Conservation (phyloP, 2,329 filamentous ascomycete species). For the Truncatella angustata region DNA sequence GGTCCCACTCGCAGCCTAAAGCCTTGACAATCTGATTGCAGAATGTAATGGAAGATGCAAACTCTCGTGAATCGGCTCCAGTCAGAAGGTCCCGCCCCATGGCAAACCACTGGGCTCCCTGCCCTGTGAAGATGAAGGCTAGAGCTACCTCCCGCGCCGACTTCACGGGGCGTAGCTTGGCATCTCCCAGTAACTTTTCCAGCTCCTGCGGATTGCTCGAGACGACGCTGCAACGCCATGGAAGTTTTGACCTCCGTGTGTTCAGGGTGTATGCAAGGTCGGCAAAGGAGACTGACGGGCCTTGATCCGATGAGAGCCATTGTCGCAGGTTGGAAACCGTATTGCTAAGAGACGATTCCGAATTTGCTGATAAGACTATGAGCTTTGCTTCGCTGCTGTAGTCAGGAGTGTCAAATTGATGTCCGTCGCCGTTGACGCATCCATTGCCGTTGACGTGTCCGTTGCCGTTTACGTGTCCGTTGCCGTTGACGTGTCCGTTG, state of each 20-base stretch:
- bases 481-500: background rate
- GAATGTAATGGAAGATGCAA: conserved; percentile 9
- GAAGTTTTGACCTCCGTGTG: conserved; percentile 15
- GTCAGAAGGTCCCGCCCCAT: conserved; percentile 21
- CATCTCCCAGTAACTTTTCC: conserved; percentile 19
- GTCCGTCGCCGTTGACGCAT: background rate
- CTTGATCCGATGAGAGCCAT: background rate
- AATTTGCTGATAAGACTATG: conserved; percentile 3
- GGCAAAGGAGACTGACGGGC: background rate
- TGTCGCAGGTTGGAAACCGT: conserved; percentile 10
- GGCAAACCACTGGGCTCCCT: conserved; percentile 27
- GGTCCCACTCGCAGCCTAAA: conserved; percentile 19
- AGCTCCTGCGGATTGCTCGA: conserved; percentile 15
- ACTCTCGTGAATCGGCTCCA: conserved; percentile 15
- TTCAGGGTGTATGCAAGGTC: conserved; percentile 18
- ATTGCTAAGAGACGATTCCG: conserved; percentile 18
- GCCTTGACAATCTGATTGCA: conserved; percentile 14
- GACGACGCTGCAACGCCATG: conserved; percentile 6
- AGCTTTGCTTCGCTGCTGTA: background rate
- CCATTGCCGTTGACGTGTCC: conserved; percentile 4
- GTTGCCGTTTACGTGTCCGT: background rate
- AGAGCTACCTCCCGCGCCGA: conserved; percentile 6
- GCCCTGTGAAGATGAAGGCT: conserved; percentile 23
- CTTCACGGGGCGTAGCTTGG: conserved; percentile 14
- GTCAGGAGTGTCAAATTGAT: background rate